These are phyloP conservation scores for Candida glucosophila DNA, from an alignment of 1,139 yeast genomes.

Conservation along the genomic window DNA sequence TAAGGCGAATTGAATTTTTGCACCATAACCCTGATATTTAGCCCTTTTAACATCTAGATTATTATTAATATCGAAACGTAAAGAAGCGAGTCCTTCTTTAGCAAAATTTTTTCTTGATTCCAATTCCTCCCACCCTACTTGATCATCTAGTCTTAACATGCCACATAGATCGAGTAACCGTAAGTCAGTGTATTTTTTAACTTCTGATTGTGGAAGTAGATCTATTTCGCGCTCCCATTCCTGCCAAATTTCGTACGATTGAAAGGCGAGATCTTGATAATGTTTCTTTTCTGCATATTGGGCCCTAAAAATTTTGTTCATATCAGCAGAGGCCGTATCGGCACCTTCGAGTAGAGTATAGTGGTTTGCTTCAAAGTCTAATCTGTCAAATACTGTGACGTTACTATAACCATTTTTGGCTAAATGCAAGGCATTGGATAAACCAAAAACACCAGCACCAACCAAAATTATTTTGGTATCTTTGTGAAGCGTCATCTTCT, in stretches of 20 bases:
- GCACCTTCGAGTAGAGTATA: constrained; percentile 17
- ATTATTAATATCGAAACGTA: constrained; percentile 16
- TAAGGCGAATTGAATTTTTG: constrained; percentile 1
- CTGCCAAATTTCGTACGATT: constrained; percentile 15
- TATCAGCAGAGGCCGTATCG: constrained; percentile 30
- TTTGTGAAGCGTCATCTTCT: constrained; percentile 1
- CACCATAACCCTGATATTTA: constrained; percentile 10
- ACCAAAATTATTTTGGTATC: constrained; percentile 4
- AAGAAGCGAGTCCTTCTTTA: constrained; percentile 14
- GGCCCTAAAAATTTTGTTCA: constrained; percentile 28
- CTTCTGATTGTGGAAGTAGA: constrained; percentile 1
- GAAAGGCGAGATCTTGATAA: constrained; percentile 25
- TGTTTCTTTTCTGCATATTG: constrained; percentile 25
- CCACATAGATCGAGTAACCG: constrained; percentile 17
- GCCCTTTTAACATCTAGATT: constrained; percentile 15
- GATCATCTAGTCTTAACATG: constrained; percentile 13
- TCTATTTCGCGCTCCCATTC: constrained; percentile 5
- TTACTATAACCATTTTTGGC: constrained; percentile 4
- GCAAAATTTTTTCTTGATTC: constrained; percentile 11
- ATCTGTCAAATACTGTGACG: constrained; percentile 5
- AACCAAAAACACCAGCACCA: constrained; percentile 11
- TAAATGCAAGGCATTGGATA: constrained; percentile 7
- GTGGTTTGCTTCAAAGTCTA: constrained; percentile 1
- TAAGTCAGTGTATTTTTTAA: constrained; percentile 4
- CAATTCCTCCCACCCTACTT: constrained; percentile 9